Evolutionary conservation across 1,139 yeast genomes (phyloP).

Genomic region (Diutina pseudorugosa): DNA sequence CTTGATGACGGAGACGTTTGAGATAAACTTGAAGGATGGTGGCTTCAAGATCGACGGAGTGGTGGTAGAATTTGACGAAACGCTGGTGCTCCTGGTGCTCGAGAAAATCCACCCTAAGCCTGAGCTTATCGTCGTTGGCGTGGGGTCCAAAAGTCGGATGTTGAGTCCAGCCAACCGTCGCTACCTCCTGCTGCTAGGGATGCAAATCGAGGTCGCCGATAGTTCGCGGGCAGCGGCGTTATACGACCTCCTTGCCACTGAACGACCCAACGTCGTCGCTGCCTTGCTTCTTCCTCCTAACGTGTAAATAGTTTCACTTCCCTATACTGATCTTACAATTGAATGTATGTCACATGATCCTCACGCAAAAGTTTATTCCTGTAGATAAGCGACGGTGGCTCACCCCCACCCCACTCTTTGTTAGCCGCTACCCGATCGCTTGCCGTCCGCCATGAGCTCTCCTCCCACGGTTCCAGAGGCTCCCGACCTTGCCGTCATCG

Average conservation of each 20-base stretch:
- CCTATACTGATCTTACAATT: too few species aligned
- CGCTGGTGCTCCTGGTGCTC: slow-evolving; percentile 34
- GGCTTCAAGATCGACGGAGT: slow-evolving; percentile 31
- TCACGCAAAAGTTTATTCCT: background rate
- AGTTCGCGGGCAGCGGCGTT: slow-evolving; percentile 56
- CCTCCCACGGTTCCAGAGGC: background rate
- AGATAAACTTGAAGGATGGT: slow-evolving; percentile 35
- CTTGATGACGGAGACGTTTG: slow-evolving; percentile 51
- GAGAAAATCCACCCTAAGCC: slow-evolving; percentile 63
- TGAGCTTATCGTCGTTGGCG: slow-evolving; percentile 59
- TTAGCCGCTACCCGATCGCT: background rate
- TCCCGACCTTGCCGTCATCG: background rate
- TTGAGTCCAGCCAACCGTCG: slow-evolving; percentile 42
- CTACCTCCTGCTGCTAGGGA: slow-evolving; percentile 44
- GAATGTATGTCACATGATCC: background rate
- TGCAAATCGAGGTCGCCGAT: slow-evolving; percentile 57
- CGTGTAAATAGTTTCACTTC: slow-evolving; percentile 22
- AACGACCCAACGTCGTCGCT: slow-evolving; percentile 60
- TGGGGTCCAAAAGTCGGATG: slow-evolving; percentile 53
- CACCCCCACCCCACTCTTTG: background rate
- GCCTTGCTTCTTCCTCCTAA: slow-evolving; percentile 66
- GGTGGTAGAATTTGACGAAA: slow-evolving; percentile 27
- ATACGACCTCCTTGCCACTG: slow-evolving; percentile 69
- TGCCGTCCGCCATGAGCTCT: background rate
- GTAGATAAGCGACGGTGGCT: background rate